Percentiles rank a stretch among this genome's conserved stretches.
phyloP scores from a whole-genome alignment of 805 yeast genomes.

The Yarrowia sp. region DNA sequence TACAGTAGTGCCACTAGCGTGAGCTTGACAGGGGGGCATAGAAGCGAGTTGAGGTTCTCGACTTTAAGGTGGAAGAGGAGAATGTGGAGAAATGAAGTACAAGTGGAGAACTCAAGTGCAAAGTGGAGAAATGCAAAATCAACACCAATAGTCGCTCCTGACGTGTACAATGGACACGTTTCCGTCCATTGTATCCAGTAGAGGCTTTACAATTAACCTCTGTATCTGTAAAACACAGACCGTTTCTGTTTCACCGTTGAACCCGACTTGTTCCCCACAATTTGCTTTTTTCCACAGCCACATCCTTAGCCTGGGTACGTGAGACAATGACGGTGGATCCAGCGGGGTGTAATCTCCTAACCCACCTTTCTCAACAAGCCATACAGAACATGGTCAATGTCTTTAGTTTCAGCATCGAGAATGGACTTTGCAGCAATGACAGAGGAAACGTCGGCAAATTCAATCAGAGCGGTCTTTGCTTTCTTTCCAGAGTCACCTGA shows the following conservation, averaged over 20 bases:
- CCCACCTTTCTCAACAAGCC: slow-evolving; percentile 1
- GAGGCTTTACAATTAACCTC: too few species aligned
- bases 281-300: background rate
- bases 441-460: slow-evolving; percentile 6
- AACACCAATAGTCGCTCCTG: too few species aligned
- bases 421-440: slow-evolving; percentile 22
- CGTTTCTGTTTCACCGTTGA: background rate
- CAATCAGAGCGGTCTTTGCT: slow-evolving; percentile 23
- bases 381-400: background rate
- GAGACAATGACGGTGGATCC: background rate
- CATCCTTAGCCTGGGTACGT: background rate
- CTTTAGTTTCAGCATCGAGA: background rate
- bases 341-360: background rate
- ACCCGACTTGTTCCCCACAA: background rate
- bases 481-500: slow-evolving; percentile 14
- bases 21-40: too few species aligned
- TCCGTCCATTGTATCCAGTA: too few species aligned
- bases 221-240: too few species aligned
- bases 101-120: too few species aligned
- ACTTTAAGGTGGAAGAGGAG: too few species aligned
- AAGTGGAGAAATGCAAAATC: too few species aligned
- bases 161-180: too few species aligned
- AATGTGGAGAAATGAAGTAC: too few species aligned
- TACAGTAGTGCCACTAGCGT: too few species aligned
- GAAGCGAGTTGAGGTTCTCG: too few species aligned